Conservation (phyloP, 2,329 filamentous ascomycete species). For the Cladobotryum protrusum region DNA sequence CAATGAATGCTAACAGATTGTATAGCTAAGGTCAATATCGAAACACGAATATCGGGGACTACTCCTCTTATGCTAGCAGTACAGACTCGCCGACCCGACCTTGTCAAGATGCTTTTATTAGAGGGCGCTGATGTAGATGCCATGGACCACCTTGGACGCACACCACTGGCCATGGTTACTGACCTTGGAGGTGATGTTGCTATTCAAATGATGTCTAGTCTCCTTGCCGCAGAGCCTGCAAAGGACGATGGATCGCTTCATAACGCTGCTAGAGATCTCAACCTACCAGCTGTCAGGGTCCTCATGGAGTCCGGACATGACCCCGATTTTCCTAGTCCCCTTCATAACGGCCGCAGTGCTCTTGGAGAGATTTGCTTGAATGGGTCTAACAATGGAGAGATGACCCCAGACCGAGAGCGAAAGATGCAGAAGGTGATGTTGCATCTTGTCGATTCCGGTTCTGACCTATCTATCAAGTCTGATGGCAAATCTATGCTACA, state of each 20-base stretch:
- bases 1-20: constrained; percentile 12
- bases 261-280: constrained; percentile 55
- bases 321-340: constrained; percentile 56
- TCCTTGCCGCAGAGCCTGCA: constrained; percentile 50
- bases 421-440: constrained; percentile 51
- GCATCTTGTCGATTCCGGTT: constrained; percentile 49
- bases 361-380: constrained; percentile 58
- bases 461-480: constrained; percentile 49
- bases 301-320: constrained; percentile 56
- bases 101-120: constrained; percentile 50
- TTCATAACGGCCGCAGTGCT: constrained; percentile 57
- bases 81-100: constrained; percentile 46
- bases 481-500: constrained; percentile 54
- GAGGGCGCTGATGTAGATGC: constrained; percentile 55
- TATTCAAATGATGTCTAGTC: constrained; percentile 46
- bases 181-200: constrained; percentile 47
- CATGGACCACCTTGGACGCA: constrained; percentile 50
- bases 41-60: constrained; percentile 44
- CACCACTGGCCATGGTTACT: constrained; percentile 55
- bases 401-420: constrained; percentile 43
- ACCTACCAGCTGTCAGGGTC: constrained; percentile 48
- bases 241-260: constrained; percentile 62
- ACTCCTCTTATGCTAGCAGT: constrained; percentile 57
- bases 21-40: constrained; percentile 51
- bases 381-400: constrained; percentile 39